Evolutionary conservation across 108 stramenopile genomes (phyloP).

Genomic region (Phaeodactylum tricornutum): DNA sequence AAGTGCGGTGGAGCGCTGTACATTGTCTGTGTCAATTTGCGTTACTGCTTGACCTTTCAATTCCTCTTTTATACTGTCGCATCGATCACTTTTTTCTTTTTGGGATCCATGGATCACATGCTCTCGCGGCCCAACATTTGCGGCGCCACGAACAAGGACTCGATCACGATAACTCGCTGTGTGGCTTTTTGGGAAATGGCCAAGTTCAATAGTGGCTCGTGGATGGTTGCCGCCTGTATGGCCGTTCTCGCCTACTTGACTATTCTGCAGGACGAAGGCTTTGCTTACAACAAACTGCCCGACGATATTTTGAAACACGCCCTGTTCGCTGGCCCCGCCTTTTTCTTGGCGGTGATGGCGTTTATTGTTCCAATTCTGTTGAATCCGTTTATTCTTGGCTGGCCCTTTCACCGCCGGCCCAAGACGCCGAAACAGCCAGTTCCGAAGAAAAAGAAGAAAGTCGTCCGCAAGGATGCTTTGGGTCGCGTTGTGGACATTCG

Average conservation of each 20-base stretch:
- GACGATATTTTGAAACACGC: conserved; percentile 3
- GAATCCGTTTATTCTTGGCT: conserved; percentile 38
- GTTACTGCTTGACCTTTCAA: conserved; percentile 37
- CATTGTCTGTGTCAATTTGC: conserved; percentile 21
- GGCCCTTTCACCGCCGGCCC: conserved; percentile 29
- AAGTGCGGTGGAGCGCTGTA: conserved; percentile 9
- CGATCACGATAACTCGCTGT: conserved; percentile 29
- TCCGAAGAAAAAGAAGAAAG: conserved; percentile 6
- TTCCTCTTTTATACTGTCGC: conserved; percentile 36
- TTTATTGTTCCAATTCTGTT: conserved; percentile 32
- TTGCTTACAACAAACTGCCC: conserved; percentile 19
- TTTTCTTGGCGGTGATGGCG: conserved; percentile 21
- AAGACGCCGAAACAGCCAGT: neutral
- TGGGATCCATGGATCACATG: conserved; percentile 46
- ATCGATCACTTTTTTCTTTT: conserved; percentile 35
- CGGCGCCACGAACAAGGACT: conserved; percentile 43
- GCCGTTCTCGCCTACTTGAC: conserved; percentile 16
- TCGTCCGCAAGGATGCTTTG: neutral
- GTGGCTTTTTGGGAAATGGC: conserved; percentile 28
- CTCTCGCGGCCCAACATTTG: conserved; percentile 28
- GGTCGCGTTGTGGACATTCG: conserved; percentile 14
- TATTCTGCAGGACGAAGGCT: conserved; percentile 16
- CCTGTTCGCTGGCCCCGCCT: conserved; percentile 31
- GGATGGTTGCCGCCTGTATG: conserved; percentile 17
- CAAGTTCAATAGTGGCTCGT: conserved; percentile 33